Evolutionary conservation across 179 eudicot genomes (phyloP).

Genomic region (Beta lomatogona): DNA sequence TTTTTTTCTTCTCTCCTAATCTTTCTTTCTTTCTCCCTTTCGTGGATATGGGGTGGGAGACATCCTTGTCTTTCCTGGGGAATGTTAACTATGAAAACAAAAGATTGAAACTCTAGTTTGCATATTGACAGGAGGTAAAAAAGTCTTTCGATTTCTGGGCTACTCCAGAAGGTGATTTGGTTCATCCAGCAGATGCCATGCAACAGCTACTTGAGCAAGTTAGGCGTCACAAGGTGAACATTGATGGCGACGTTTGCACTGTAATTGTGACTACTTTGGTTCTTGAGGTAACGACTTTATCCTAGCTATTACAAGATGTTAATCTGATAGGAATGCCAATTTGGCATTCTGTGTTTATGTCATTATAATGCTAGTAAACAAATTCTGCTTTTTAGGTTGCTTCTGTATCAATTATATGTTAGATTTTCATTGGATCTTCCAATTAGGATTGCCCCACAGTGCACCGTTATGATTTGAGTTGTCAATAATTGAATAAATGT

Average conservation of each 20-base stretch:
- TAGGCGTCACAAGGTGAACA: constrained; percentile 76
- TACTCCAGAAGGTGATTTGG: constrained; percentile 75
- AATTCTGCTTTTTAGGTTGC: background rate
- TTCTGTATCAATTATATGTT: background rate
- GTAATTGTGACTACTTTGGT: constrained; percentile 82
- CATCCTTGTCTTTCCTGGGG: too few species aligned
- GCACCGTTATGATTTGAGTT: background rate
- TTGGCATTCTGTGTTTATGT: background rate
- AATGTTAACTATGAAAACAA: background rate
- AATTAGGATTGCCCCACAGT: background rate
- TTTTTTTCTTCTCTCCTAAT: background rate
- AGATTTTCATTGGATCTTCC: background rate
- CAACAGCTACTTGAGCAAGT: constrained; percentile 75
- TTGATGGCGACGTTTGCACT: constrained; percentile 83
- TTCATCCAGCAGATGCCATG: constrained; percentile 87
- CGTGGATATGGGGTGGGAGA: background rate
- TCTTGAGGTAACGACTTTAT: constrained; percentile 63
- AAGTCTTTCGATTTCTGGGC: constrained; percentile 84
- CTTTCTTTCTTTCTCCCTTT: background rate
- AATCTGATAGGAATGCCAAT: background rate
- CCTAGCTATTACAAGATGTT: background rate
- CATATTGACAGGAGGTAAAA: constrained; percentile 55
- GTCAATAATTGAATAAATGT: background rate
- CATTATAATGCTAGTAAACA: background rate
- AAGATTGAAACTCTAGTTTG: constrained; percentile 2